Base-by-base conservation (phyloP, 1,139 yeast species). In the Scheffersomyces quercinus region DNA sequence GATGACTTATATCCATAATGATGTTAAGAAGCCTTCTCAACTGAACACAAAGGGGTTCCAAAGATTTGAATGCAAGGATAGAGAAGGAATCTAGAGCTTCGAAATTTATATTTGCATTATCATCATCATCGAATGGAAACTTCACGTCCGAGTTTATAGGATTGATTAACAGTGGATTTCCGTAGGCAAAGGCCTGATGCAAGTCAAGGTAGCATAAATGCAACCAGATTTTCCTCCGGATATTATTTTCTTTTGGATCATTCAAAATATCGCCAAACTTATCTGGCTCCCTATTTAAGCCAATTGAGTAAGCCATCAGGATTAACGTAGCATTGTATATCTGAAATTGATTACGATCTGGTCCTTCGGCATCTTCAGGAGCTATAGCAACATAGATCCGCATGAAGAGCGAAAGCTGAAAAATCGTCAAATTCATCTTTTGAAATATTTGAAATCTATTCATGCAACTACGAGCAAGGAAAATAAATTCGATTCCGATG, bases 161-260 rank as follows among this genome's bases (percentile, higher is more conserved):
- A 36, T 54, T 43, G 20, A 64, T 59, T 1, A 50, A 47, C 42
- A 53, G 40, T 0, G 68, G 71, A 24, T 53, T 59, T 2, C 77
- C 77, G 46, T 57, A 65, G 3, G 61, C 42, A 44, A 54, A 65
- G 8, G 66, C 61, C 35, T 58, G 52, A 43, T 63, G 58, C 2
- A 62, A 35, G 49, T 70, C 76, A 33, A 48, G 48, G 20, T 60
- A 37, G 3, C 59, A 50, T 20, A 68, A 44, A 29, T 49, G 58
- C n/a, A 52, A n/a, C 59, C 59, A 54, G 12, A 55, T 51, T 36
- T 53, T 54, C 28, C 56, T 41, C 7, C 52, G 38, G 31, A 55
- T 41, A 31, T 48, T 51, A 32, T 46, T 48, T 28, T 45, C 44
- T 38, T 43, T 43, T 36, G 47, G 45, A 29, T 53, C 52, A 3